Evolutionary conservation across 73 alveolate genomes (phyloP).

Genomic region (Loxodes magnus): DNA sequence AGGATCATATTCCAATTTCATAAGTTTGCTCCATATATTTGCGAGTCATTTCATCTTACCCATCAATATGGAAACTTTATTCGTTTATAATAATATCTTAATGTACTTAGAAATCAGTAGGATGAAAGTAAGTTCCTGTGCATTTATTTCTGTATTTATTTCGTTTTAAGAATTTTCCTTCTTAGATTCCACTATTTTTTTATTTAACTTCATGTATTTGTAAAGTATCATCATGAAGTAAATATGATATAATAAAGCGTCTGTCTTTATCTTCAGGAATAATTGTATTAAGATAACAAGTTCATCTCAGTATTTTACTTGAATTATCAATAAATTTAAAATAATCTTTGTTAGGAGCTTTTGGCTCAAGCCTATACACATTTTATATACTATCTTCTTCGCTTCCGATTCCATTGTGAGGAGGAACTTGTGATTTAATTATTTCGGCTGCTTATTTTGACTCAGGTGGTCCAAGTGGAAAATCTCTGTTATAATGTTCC

Average conservation of each 20-base stretch:
- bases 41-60: constrained; percentile 69
- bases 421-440: constrained; percentile 54
- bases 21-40: constrained; percentile 38
- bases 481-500: constrained; percentile 59
- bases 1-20: too few species aligned
- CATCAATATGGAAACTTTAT: constrained; percentile 57
- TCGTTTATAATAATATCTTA: constrained; percentile 62
- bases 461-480: constrained; percentile 69
- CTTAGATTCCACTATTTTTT: constrained; percentile 50
- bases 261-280: constrained; percentile 83
- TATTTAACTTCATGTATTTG: constrained; percentile 80
- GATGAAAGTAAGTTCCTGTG: constrained; percentile 40
- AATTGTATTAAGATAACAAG: constrained; percentile 71
- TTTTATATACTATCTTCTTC: constrained; percentile 91
- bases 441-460: constrained; percentile 53
- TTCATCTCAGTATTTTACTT: constrained; percentile 71
- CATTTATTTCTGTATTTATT: constrained; percentile 58
- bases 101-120: constrained; percentile 70
- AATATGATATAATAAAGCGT: constrained; percentile 69
- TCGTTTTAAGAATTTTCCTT: constrained; percentile 45
- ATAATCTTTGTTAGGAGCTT: constrained; percentile 82
- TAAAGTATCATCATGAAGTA: constrained; percentile 79
- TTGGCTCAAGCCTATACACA: constrained; percentile 60
- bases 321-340: constrained; percentile 90
- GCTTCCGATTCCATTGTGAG: constrained; percentile 90